Base-by-base conservation (phyloP, 2,329 filamentous ascomycete genomes). In the Talaromyces sp. region DNA sequence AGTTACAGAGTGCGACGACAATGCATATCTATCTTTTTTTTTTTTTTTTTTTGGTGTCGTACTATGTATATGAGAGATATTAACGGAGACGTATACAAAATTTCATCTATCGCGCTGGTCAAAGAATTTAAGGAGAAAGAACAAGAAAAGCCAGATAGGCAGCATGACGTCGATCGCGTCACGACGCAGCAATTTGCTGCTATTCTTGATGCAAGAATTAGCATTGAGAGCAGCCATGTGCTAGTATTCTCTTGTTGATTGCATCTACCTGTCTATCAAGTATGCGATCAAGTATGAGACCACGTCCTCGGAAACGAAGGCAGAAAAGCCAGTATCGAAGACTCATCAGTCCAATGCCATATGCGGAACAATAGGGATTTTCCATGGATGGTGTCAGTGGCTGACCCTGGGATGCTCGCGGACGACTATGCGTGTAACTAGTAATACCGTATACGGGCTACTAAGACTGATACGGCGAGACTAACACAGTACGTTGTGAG, bases 351-450 rank as follows among this genome's bases (percentile, higher is more conserved):
- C 55, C 39, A 58, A 59, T 18, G 28, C 39, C 28, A 48, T n/a
- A 21, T 59, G 57, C 39, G 18, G 39, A 28, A 31, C 55, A 58
- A 37, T 23, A 33, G 25, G 37, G 7, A 46, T 11, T 8, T 44
- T 35, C 57, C 57, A 37, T 44, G 39, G 50, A 57, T 57, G 59
- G 50, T 61, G 60, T 62, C 60, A 57, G 60, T 57, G 60, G 60
- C 50, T 57, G 52, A 40, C 31, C 23, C 50, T 56, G 28, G 50
- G 60, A 57, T 50, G 52, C 52, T 42, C 60, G 23, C 60, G 60
- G 60, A 56, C 57, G 40, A n/a, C 50, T 1, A 35, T 11, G 31
- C 28, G 18, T 37, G 28, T 37, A 21, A 37, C 12, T 11, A 35
- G 31, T 6, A 54, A 28, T 28, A 28, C 28, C 28, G n/a, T n/a